Evolutionary conservation across 257 asterid species (phyloP).

Genomic region (Fraxinus cuspidata): DNA sequence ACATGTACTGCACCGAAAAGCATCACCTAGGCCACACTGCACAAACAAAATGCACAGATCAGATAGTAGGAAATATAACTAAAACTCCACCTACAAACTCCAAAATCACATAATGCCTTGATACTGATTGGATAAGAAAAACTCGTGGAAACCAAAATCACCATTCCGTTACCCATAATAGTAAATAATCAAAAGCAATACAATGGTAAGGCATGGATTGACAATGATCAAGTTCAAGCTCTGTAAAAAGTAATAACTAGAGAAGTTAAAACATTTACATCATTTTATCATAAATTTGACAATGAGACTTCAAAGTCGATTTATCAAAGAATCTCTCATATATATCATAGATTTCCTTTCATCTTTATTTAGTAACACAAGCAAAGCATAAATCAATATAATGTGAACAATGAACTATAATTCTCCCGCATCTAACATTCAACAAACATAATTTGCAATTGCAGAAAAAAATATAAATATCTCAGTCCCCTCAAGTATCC

Average conservation of each 20-base stretch:
- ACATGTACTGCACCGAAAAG: constrained; percentile 88
- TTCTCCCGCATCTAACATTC: background rate
- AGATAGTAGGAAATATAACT: background rate
- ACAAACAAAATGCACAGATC: constrained; percentile 19
- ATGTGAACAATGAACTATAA: background rate
- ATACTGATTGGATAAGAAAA: background rate
- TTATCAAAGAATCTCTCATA: background rate
- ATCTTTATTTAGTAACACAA: background rate
- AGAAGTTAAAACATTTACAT: background rate
- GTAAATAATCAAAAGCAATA: background rate
- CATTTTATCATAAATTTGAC: background rate
- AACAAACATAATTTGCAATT: too few relatives aligned
- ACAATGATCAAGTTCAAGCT: background rate
- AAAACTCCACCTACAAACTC: background rate
- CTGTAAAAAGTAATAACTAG: background rate
- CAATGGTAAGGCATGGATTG: background rate
- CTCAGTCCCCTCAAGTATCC: background rate
- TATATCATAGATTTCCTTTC: background rate
- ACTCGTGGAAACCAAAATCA: background rate
- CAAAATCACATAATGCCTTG: background rate
- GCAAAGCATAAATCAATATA: background rate
- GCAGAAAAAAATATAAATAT: background rate
- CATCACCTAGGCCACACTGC: constrained; percentile 99
- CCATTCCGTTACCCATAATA: background rate
- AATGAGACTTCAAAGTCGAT: background rate